Base-by-base conservation (phyloP, 495 filamentous ascomycete genomes). In the Xylaria grammica region DNA sequence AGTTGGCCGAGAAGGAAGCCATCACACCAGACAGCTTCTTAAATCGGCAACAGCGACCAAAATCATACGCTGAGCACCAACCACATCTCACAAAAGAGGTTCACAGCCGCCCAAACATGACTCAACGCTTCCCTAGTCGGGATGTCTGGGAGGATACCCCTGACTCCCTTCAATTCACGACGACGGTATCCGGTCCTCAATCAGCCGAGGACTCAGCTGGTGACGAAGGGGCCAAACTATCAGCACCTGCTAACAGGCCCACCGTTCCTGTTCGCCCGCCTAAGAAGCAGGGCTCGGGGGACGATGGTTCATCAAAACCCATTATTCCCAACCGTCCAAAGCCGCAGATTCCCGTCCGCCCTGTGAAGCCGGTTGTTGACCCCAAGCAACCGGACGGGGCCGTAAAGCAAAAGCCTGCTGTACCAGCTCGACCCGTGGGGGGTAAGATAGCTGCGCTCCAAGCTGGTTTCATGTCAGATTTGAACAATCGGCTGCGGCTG, bases 111-210 rank as follows among this genome's bases (percentile, higher is more conserved):
- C 82, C 87, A 3, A 80, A 82, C 26, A 69, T 86, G 69, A 84
- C 86, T 60, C 90, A 90, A 36, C 85, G 93, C 7, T 99, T 99
- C 73, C 95, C 95, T 5, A 97, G 94, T 72, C 87, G 87, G 38
- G 95, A 99, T 77, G 90, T 98, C 48, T 99, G 95, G 95, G 95
- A 99, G 79, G 95, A 99, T 72, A 87, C 86, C 0, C 94, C 95
- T 4, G 91, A 95, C 66, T 93, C 90, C 69, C 85, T 91, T 49
- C 83, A 90, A 59, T 84, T 96, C 29, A 86, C 90, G 63, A 93
- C 95, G 11, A 94, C 90, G 4, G 88, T 98, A 26, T 86, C 84
- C 51, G 75, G 73, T 13, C 85, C 85, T n/a, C 87, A 92, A 44
- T 71, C 78, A 13, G 76, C 82, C 15, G 81, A 84, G 4, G 79